Percentiles rank a stretch among this genome's conserved stretches.
These are phyloP conservation scores for Boletellus emodensis DNA, from an alignment of 768 basidiomycete species.

Conservation along the genomic window DNA sequence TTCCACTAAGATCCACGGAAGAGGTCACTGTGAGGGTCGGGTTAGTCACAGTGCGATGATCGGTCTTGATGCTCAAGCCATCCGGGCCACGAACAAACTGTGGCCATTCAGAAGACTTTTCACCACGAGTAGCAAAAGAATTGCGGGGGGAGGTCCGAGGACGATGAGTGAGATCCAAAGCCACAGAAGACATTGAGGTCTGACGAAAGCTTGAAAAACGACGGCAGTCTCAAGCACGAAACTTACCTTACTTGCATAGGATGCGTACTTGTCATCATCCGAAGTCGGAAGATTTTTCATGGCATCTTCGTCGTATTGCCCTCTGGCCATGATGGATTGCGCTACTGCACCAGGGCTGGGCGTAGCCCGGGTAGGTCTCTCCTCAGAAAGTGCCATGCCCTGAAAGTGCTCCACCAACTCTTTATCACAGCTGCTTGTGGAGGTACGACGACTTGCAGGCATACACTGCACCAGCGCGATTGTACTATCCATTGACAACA, in stretches of 20 bases:
- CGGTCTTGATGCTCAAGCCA: conserved; percentile 46
- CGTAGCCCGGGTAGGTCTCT: conserved; percentile 53
- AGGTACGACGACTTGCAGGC: conserved; percentile 87
- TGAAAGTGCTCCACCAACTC: conserved; percentile 75
- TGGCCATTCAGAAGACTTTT: conserved; percentile 90
- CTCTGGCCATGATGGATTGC: conserved; percentile 51
- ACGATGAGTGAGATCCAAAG: conserved; percentile 87
- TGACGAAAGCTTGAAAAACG: conserved; percentile 27
- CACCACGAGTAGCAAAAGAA: conserved; percentile 54
- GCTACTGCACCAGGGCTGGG: conserved; percentile 51
- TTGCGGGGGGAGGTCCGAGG: conserved; percentile 74
- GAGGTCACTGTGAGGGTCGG: conserved; percentile 63
- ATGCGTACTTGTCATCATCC: conserved; percentile 81
- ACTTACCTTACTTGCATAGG: conserved; percentile 62
- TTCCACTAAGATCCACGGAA: conserved; percentile 46
- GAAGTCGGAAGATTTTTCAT: conserved; percentile 85
- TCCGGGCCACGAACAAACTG: conserved; percentile 77
- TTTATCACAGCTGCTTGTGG: conserved; percentile 82
- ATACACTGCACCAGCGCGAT: conserved; percentile 84
- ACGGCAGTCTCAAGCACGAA: conserved; percentile 1
- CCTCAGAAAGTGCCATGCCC: conserved; percentile 63
- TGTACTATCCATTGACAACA: conserved; percentile 49
- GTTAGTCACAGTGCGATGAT: conserved; percentile 72
- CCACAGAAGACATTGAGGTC: conserved; percentile 86
- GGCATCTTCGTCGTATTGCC: conserved; percentile 64